phyloP scores from a whole-genome alignment of 139 green algal species.

The Coelastrella sp. region DNA sequence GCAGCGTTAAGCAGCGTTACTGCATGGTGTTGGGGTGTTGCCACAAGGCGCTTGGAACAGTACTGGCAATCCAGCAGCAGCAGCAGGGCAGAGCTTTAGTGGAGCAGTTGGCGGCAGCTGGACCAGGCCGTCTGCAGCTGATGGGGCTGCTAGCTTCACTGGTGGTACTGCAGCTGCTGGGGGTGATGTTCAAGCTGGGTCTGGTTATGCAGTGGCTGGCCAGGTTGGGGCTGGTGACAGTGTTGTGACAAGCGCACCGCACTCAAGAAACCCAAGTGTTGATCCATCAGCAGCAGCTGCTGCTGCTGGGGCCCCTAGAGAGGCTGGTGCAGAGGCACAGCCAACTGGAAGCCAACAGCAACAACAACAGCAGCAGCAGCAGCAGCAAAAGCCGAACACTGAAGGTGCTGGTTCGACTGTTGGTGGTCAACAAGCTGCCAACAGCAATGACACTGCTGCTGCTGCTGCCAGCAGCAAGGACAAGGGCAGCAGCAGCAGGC shows the following conservation, averaged over 20 bases:
- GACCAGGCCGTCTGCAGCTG: too few species aligned
- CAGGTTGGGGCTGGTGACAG: background rate
- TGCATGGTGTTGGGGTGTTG: background rate
- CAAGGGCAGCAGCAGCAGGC: background rate
- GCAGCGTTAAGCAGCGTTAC: background rate
- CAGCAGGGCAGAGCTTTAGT: background rate
- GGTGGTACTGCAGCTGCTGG: background rate
- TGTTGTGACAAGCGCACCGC: background rate
- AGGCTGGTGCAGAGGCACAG: slow-evolving; percentile 2
- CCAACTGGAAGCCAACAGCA: background rate
- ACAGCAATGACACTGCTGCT: background rate
- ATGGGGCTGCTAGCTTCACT: background rate
- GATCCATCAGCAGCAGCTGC: background rate
- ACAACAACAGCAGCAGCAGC: slow-evolving; percentile 23
- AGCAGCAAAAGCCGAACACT: background rate
- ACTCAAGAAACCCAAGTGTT: background rate
- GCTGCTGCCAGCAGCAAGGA: background rate
- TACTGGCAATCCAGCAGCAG: background rate
- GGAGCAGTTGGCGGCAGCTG: background rate
- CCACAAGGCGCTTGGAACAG: background rate
- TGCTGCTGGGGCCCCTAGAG: too few species aligned
- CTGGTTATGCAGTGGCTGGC: background rate
- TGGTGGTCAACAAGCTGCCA: background rate
- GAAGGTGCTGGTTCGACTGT: too few species aligned
- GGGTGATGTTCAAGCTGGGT: background rate